These are phyloP conservation scores for Vaucheria bursata DNA, from an alignment of 352 stramenopile species.

Conservation along the genomic window DNA sequence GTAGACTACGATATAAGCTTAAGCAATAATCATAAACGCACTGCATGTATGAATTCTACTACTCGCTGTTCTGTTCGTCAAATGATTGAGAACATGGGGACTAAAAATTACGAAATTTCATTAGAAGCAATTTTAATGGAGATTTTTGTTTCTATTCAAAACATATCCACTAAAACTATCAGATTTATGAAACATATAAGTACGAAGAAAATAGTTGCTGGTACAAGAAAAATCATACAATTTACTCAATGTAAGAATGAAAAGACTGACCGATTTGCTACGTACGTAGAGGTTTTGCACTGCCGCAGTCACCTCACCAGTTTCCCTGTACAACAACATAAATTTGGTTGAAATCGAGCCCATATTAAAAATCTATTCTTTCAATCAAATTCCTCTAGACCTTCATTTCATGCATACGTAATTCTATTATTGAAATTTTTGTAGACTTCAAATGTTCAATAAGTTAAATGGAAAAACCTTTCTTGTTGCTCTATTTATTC, in stretches of 20 bases:
- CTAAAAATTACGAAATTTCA: neutral
- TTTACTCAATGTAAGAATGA: neutral
- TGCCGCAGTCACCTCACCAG: slow-evolving; percentile 73
- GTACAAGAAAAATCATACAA: neutral
- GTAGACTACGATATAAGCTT: neutral
- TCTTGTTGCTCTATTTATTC: neutral
- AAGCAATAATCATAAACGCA: neutral
- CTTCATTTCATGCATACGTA: neutral
- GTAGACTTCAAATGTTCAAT: neutral
- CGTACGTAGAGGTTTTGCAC: slow-evolving; percentile 80
- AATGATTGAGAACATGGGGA: neutral
- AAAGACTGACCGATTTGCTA: slow-evolving; percentile 8
- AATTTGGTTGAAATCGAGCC: slow-evolving; percentile 28
- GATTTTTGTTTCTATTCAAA: neutral
- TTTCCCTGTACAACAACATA: slow-evolving; percentile 54
- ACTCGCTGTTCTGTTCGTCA: neutral
- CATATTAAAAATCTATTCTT: too few species aligned
- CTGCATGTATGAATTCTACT: neutral
- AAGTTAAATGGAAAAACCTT: neutral
- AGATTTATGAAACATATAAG: neutral
- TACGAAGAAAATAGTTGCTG: neutral
- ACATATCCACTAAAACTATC: neutral
- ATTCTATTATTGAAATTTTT: neutral
- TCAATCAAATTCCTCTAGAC: neutral
- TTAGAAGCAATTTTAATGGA: neutral